A percentile compares a stretch with the other conserved stretches of the same genome.
Evolutionary conservation across 345 rosid genomes (phyloP).

Genomic region (Salix arbutifolia): DNA sequence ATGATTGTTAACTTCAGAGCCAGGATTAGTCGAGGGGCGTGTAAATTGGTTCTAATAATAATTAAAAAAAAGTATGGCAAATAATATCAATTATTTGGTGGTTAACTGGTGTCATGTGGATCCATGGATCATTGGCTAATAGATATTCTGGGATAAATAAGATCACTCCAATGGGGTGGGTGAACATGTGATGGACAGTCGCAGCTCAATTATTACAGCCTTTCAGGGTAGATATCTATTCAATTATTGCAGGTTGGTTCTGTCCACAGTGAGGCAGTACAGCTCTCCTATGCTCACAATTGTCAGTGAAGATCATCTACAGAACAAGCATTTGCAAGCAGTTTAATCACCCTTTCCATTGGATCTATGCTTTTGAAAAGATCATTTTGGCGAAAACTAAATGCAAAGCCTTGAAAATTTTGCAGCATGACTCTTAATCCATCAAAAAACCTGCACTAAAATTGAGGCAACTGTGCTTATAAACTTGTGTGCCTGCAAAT

Average conservation of each 20-base stretch:
- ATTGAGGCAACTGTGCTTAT: not conserved
- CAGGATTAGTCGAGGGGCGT: no score
- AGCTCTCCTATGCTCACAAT: not conserved
- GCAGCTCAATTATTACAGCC: not conserved
- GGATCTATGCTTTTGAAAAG: not conserved
- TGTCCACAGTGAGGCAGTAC: not conserved
- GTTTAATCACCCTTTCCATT: not conserved
- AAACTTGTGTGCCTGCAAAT: not conserved
- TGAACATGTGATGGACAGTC: not conserved
- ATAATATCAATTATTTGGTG: no score
- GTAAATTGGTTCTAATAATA: no score
- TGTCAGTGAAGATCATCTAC: not conserved
- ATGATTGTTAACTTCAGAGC: no score
- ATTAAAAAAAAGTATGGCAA: not conserved
- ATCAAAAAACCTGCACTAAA: not conserved
- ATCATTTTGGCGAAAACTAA: not conserved
- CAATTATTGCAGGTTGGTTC: not conserved
- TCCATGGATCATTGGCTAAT: not conserved
- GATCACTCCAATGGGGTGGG: not conserved
- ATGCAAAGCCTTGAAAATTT: not conserved
- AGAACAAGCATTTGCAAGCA: not conserved
- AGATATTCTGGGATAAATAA: not conserved
- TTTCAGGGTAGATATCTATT: not conserved
- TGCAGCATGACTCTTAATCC: not conserved
- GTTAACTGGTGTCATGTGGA: not conserved